Conservation (phyloP, 179 eudicot species). For the Carnegiea gigantea region DNA sequence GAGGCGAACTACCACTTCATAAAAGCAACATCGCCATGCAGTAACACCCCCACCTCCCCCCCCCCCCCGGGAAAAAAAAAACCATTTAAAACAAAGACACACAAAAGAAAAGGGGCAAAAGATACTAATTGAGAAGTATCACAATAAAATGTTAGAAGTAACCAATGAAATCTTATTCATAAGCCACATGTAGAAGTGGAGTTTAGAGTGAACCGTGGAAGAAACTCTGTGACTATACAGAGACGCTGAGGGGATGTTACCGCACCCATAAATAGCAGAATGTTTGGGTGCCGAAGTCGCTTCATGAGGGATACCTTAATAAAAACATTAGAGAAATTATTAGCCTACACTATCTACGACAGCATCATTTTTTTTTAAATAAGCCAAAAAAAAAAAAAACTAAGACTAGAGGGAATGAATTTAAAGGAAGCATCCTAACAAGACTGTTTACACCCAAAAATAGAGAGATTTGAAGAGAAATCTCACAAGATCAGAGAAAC, state of each 20-base stretch:
- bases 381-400: too few species aligned
- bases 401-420: background rate
- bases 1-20: background rate
- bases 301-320: slow-evolving; percentile 97
- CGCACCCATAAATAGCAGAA: slow-evolving; percentile 97
- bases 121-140: background rate
- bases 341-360: background rate
- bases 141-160: slow-evolving; percentile 1
- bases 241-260: slow-evolving; percentile 93
- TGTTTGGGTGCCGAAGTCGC: slow-evolving; percentile 97
- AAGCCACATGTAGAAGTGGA: slow-evolving; percentile 18
- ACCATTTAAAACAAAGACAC: too few species aligned
- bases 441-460: background rate
- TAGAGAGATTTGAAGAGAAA: slow-evolving; percentile 2
- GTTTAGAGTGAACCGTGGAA: slow-evolving; percentile 74
- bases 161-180: background rate
- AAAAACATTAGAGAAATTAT: slow-evolving; percentile 6
- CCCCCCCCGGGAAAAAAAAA: background rate
- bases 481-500: background rate
- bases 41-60: background rate
- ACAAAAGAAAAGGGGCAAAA: too few species aligned
- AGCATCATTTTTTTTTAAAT: too few species aligned
- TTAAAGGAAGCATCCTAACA: slow-evolving; percentile 1
- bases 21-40: slow-evolving; percentile 7
- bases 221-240: slow-evolving; percentile 95